These are phyloP conservation scores for Lentinula sp. DNA, from an alignment of 768 basidiomycete genomes.

Conservation along the genomic window DNA sequence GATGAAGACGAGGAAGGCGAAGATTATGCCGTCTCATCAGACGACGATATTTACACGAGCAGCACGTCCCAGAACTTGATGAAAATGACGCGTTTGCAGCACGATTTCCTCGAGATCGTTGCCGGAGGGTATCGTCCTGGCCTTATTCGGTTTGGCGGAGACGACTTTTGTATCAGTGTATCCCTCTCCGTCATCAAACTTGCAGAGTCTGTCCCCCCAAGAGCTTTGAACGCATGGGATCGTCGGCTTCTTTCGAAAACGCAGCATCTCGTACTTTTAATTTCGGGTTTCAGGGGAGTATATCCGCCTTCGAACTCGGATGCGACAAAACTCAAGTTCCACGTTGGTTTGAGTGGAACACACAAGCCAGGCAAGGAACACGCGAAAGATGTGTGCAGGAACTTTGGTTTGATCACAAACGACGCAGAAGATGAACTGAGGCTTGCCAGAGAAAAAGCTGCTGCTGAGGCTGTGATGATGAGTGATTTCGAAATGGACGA, in stretches of 20 bases:
- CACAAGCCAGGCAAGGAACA: conserved; percentile 58
- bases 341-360: conserved; percentile 50
- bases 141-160: conserved; percentile 40
- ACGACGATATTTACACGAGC: conserved; percentile 27
- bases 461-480: conserved; percentile 22
- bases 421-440: conserved; percentile 36
- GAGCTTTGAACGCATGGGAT: conserved; percentile 74
- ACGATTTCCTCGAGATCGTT: conserved; percentile 58
- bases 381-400: conserved; percentile 40
- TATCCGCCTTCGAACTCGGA: conserved; percentile 37
- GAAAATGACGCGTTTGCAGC: conserved; percentile 49
- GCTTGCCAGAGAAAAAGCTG: conserved; percentile 19
- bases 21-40: background rate
- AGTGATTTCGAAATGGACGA: conserved; percentile 19
- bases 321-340: conserved; percentile 35
- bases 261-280: conserved; percentile 59
- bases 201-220: conserved; percentile 48
- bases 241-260: conserved; percentile 49
- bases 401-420: conserved; percentile 40
- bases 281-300: conserved; percentile 45
- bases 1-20: conserved; percentile 3
- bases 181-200: conserved; percentile 51
- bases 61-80: conserved; percentile 47
- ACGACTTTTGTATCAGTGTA: conserved; percentile 50
- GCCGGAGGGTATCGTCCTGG: conserved; percentile 56